phyloP scores from a whole-genome alignment of 257 asterid species.

The Solanum piurae region DNA sequence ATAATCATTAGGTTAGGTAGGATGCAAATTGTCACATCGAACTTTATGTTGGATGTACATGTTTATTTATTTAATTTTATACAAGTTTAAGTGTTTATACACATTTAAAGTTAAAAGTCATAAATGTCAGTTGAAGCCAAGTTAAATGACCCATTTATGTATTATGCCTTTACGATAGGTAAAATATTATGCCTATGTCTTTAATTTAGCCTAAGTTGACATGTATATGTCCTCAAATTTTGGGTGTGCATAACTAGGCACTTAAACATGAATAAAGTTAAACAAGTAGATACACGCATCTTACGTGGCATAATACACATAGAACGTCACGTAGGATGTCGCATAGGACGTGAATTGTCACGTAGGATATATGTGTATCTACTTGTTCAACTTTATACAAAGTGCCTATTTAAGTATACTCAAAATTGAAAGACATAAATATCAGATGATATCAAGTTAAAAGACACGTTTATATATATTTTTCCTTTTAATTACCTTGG shows the following conservation, averaged over 20 bases:
- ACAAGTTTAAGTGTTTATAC: too few relatives aligned
- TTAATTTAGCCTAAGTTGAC: not conserved
- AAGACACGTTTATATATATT: too few relatives aligned
- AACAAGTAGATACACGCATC: too few relatives aligned
- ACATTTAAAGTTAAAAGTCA: not conserved
- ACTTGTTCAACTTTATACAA: too few relatives aligned
- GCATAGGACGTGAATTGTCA: too few relatives aligned
- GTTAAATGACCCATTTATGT: fast-evolving
- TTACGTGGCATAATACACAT: fast-evolving
- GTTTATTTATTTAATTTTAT: too few relatives aligned
- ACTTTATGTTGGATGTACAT: fast-evolving
- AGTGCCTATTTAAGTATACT: too few relatives aligned
- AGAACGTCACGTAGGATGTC: not conserved
- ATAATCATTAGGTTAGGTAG: not conserved
- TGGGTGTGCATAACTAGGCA: fast-evolving
- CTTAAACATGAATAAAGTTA: too few relatives aligned
- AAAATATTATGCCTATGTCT: too few relatives aligned
- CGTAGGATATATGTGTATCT: fast-evolving
- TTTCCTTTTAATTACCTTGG: slow-evolving; percentile 31
- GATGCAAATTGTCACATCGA: fast-evolving
- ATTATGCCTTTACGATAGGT: not conserved
- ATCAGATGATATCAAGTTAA: too few relatives aligned
- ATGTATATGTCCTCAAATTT: not conserved
- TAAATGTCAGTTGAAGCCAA: not conserved
- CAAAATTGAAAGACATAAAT: too few relatives aligned